Conservation (phyloP, 1,284 basidiomycete genomes). For the Caloboletus firmus region DNA sequence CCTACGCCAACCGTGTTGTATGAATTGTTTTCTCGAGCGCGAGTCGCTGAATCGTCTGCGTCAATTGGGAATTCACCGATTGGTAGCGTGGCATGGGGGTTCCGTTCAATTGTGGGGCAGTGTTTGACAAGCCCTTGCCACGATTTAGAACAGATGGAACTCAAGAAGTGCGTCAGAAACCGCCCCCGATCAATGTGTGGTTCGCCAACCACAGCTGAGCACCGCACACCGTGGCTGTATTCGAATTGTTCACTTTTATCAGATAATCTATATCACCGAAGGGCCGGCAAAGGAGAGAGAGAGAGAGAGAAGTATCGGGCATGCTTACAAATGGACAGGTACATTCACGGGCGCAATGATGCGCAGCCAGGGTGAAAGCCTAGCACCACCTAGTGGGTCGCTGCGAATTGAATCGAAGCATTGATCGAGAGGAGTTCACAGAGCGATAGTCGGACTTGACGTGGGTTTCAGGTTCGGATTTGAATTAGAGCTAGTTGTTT, state of each 20-base stretch:
- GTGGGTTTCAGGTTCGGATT: conserved; percentile 23
- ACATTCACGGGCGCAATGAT: conserved; percentile 17
- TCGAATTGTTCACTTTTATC: conserved; percentile 12
- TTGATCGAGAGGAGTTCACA: conserved; percentile 18
- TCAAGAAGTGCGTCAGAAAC: conserved; percentile 17
- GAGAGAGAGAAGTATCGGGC: neutral
- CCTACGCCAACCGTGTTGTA: conserved; percentile 2
- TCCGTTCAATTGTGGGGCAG: conserved; percentile 19
- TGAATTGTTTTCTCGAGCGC: conserved; percentile 4
- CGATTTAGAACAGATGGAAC: conserved; percentile 17
- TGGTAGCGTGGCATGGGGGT: conserved; percentile 7
- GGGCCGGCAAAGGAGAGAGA: conserved; percentile 9
- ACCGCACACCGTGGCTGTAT: conserved; percentile 15
- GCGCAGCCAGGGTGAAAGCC: conserved; percentile 21
- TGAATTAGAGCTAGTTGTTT: conserved; percentile 1
- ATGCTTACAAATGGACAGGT: conserved; percentile 5
- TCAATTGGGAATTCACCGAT: conserved; percentile 10
- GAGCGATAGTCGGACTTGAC: conserved; percentile 20
- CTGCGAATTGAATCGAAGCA: conserved; percentile 16
- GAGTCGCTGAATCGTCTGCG: conserved; percentile 20
- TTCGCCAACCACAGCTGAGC: conserved; percentile 31
- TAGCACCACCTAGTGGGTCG: neutral
- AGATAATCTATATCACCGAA: conserved; percentile 19
- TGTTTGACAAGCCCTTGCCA: conserved; percentile 23
- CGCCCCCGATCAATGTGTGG: conserved; percentile 30